Evolutionary conservation across 2,329 filamentous ascomycete species (phyloP).

Genomic region (Colletotrichum navitas): DNA sequence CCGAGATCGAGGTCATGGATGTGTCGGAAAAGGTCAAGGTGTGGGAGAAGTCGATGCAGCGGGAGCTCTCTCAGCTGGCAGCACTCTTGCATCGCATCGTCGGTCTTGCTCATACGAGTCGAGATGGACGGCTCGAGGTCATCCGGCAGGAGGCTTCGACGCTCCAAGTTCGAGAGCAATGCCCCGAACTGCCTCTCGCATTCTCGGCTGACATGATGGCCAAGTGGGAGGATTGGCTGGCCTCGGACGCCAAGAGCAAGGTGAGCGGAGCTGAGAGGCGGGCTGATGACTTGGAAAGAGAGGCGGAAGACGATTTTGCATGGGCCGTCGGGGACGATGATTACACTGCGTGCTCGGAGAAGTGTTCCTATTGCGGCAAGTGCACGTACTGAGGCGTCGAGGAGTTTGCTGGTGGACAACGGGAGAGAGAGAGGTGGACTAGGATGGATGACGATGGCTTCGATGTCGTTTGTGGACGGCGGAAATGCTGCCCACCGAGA

Average conservation of each 20-base stretch:
- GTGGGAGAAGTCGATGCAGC: constrained; percentile 54
- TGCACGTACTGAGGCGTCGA: constrained; percentile 32
- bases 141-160: constrained; percentile 3
- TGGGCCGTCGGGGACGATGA: constrained; percentile 28
- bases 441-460: background rate
- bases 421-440: background rate
- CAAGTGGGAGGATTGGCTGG: constrained; percentile 27
- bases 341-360: constrained; percentile 40
- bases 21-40: constrained; percentile 47
- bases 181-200: constrained; percentile 3
- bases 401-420: background rate
- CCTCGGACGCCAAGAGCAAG: background rate
- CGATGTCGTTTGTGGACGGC: background rate
- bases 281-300: background rate
- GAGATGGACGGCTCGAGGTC: constrained; percentile 30
- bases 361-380: constrained; percentile 39
- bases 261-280: background rate
- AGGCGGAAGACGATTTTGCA: constrained; percentile 7
- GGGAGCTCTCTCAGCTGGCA: constrained; percentile 49
- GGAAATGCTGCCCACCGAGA: background rate
- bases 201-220: constrained; percentile 15
- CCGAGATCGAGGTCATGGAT: constrained; percentile 52
- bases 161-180: constrained; percentile 22
- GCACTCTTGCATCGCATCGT: constrained; percentile 43
- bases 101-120: constrained; percentile 12